A percentile compares a stretch with the other conserved stretches of the same genome.
These are phyloP conservation scores for Nitzschia sp. DNA, from an alignment of 108 stramenopile genomes.

Conservation along the genomic window DNA sequence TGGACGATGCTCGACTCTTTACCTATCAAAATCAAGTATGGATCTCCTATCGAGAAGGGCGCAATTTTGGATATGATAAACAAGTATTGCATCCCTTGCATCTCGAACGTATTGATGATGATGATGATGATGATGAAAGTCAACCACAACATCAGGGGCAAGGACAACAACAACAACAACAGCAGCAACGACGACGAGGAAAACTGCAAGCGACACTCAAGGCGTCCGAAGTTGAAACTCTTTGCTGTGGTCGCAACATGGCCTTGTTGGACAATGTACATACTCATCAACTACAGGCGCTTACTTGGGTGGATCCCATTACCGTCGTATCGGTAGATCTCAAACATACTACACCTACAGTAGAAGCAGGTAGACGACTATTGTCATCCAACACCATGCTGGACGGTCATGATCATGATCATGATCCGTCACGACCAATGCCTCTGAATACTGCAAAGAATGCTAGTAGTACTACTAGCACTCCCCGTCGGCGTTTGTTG, in stretches of 20 bases:
- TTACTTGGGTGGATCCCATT: conserved; percentile 89
- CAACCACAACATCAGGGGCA: no score
- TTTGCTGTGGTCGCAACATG: conserved; percentile 89
- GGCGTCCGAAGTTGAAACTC: conserved; percentile 72
- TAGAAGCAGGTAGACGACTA: no score
- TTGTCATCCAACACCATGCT: no score
- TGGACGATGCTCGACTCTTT: conserved; percentile 87
- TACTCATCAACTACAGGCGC: conserved; percentile 45
- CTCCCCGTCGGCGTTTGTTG: conserved; percentile 1
- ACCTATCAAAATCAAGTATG: conserved; percentile 58
- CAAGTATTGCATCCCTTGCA: conserved; percentile 80
- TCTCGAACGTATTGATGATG: neutral
- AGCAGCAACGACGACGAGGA: neutral
- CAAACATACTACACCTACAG: conserved; percentile 4
- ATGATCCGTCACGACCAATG: no score
- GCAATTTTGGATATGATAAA: conserved; percentile 80
- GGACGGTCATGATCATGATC: no score
- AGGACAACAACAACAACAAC: no score
- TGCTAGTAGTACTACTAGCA: neutral
- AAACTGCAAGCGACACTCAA: conserved; percentile 49
- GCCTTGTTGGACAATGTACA: conserved; percentile 58
- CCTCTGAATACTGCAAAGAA: neutral
- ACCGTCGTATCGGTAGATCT: conserved; percentile 65
- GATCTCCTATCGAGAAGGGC: conserved; percentile 82
- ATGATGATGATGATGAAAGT: no score